Percentiles rank a stretch among this genome's conserved stretches.
Evolutionary conservation across 176 grass and related monocot genomes (phyloP).

Genomic region (Ensete ventricosum): DNA sequence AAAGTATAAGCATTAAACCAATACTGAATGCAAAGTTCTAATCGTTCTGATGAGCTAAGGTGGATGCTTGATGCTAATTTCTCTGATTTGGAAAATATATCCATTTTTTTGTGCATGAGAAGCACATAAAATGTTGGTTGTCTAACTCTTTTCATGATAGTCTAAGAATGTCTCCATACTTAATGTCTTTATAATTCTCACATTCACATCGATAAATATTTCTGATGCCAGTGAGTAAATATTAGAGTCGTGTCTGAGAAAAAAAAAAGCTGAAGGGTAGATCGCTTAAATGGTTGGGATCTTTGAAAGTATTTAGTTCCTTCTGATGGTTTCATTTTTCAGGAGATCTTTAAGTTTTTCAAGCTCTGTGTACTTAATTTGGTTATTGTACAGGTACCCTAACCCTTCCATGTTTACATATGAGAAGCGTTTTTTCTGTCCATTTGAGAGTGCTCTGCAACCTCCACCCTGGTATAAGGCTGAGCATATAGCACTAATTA

Average conservation of each 20-base stretch:
- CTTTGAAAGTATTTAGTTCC: neutral
- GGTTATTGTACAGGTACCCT: conserved; percentile 57
- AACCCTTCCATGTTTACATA: conserved; percentile 93
- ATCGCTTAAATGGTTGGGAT: neutral
- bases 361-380: neutral
- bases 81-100: no score
- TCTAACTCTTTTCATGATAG: neutral
- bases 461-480: conserved; percentile 23
- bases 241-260: neutral
- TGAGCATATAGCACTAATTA: conserved; percentile 19
- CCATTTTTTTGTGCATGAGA: no score
- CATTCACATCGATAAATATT: no score
- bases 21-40: no score
- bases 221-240: neutral
- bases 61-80: no score
- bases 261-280: neutral
- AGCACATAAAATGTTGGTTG: no score
- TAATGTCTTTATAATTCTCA: no score
- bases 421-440: conserved; percentile 78
- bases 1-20: no score
- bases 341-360: neutral
- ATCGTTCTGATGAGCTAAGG: no score
- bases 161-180: neutral
- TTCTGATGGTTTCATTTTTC: neutral
- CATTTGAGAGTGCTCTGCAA: conserved; percentile 54